phyloP scores from a whole-genome alignment of 106 monocot genomes.

The Acanthochlamys bracteata region DNA sequence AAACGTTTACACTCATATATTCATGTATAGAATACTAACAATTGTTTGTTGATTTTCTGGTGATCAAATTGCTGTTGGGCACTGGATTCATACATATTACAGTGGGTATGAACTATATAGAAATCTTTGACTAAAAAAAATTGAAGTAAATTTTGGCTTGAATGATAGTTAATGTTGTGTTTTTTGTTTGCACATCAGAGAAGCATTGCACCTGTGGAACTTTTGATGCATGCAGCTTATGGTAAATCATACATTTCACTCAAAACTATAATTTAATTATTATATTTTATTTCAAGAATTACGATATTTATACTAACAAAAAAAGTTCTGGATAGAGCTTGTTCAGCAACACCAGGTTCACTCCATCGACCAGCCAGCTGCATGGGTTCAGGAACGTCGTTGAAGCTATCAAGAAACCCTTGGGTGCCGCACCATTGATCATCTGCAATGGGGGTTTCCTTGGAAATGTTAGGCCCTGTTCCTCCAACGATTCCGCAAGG shows the following conservation, averaged over 20 bases:
- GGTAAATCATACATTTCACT: too few relatives aligned
- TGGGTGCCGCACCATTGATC: not conserved
- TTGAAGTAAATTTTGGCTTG: not conserved
- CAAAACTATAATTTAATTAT: not conserved
- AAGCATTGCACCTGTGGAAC: conserved; percentile 1
- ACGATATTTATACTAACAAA: too few relatives aligned
- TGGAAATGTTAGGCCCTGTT: not conserved
- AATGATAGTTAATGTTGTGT: not conserved
- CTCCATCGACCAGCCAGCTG: not conserved
- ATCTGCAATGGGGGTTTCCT: not conserved
- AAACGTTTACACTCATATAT: too few relatives aligned
- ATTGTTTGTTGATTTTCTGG: not conserved
- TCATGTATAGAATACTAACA: too few relatives aligned
- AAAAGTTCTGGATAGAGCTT: too few relatives aligned
- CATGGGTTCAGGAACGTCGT: not conserved
- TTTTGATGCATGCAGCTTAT: not conserved
- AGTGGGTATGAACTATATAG: not conserved
- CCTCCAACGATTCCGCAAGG: conserved; percentile 2
- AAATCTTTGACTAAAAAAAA: not conserved
- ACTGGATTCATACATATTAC: not conserved
- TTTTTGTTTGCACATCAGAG: not conserved
- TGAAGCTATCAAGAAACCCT: not conserved
- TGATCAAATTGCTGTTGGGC: not conserved
- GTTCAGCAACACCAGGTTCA: not conserved
- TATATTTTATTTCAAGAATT: not conserved